Conservation (phyloP, 345 rosid genomes). For the Salix dunnii region DNA sequence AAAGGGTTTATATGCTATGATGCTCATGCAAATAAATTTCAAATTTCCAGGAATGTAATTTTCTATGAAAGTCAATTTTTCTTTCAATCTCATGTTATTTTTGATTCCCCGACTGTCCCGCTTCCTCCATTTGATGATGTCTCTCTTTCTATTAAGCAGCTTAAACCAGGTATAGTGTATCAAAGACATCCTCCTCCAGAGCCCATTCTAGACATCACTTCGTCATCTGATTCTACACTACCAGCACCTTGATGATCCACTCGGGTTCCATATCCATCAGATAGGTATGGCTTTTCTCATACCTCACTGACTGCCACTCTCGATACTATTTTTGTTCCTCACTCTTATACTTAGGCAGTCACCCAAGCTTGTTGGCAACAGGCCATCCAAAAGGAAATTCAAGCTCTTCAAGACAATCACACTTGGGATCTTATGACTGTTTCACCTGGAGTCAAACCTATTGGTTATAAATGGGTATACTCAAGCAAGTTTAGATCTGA, state of each 20-base stretch:
- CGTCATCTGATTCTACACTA: not conserved
- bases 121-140: not conserved
- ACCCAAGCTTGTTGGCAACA: not conserved
- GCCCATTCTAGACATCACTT: not conserved
- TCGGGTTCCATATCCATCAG: not conserved
- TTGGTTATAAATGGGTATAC: conserved; percentile 2
- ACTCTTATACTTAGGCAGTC: not conserved
- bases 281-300: not conserved
- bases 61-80: not conserved
- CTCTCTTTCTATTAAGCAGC: not conserved
- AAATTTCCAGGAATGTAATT: no score
- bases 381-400: not conserved
- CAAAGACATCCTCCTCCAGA: not conserved
- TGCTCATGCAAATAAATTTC: not conserved
- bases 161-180: not conserved
- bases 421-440: not conserved
- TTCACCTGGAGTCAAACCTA: not conserved
- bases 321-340: not conserved
- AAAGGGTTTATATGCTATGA: not conserved
- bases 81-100: not conserved
- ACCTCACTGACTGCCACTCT: no score
- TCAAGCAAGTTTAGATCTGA: not conserved
- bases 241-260: not conserved
- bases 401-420: no score
- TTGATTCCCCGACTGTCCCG: not conserved